Percentiles rank a stretch among this genome's conserved stretches.
phyloP scores from a whole-genome alignment of 2,329 filamentous ascomycete genomes.

The Delphinella strobiligena region DNA sequence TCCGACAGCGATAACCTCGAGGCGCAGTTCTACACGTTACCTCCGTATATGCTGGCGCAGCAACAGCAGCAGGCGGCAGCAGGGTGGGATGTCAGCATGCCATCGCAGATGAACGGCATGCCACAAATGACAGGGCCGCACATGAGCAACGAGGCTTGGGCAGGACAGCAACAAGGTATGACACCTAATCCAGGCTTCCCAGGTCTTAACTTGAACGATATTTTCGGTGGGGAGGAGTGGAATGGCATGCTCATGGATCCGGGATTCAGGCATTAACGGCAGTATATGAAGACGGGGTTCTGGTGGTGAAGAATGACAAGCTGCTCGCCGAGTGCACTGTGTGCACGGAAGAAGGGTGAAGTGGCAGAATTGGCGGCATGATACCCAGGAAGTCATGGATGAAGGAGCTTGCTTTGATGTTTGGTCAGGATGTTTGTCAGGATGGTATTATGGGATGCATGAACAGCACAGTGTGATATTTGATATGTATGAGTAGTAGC shows the following conservation, averaged over 20 bases:
- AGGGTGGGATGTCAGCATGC: constrained; percentile 7
- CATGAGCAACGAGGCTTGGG: constrained; percentile 14
- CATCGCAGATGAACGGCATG: constrained; percentile 11
- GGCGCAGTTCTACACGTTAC: constrained; percentile 60
- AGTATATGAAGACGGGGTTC: too few relatives aligned
- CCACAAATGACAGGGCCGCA: constrained; percentile 13
- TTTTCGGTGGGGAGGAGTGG: constrained; percentile 25
- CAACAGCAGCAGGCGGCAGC: constrained; percentile 19
- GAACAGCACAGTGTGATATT: too few relatives aligned
- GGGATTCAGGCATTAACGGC: constrained; percentile 10
- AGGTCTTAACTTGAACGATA: constrained; percentile 24
- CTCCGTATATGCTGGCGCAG: constrained; percentile 56
- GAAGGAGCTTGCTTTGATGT: neutral
- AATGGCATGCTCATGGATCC: constrained; percentile 18
- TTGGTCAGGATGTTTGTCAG: too few relatives aligned
- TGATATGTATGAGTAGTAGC: too few relatives aligned
- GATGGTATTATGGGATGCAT: too few relatives aligned
- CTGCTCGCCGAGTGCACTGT: too few relatives aligned
- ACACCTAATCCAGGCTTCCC: constrained; percentile 16
- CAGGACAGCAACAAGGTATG: constrained; percentile 7
- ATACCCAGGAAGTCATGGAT: constrained; percentile 5
- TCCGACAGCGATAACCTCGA: constrained; percentile 50
- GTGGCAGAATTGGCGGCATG: constrained; percentile 1
- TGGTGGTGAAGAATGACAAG: too few relatives aligned
- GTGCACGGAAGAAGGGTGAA: neutral